Base-by-base conservation (phyloP, 1,284 basidiomycete genomes). In the Tylopilus orsonianus region DNA sequence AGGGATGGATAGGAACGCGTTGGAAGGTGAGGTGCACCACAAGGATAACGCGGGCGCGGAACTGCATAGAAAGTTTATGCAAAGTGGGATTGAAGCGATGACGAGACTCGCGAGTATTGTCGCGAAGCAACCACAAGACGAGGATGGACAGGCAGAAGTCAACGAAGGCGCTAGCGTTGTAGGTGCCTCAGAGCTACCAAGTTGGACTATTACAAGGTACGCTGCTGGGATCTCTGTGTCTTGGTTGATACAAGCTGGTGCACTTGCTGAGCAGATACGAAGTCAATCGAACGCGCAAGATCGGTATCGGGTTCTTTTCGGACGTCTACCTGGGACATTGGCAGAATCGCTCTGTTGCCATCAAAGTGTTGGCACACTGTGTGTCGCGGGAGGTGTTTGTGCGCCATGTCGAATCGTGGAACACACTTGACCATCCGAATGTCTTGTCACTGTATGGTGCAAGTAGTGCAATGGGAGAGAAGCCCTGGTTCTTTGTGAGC, bases 181-280 rank as follows among this genome's bases (percentile, higher is more conserved):
- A 16, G 42, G 14, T 20, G 41, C 48, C 37, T 54, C 66, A 14
- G 71, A 72, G 44, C 64, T 88, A 24, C 85, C 87, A 1, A 77
- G 72, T 53, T 88, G 86, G 86, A 87, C 85, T 2, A 88, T 88
- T 56, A 89, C 85, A 10, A 71, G 75, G 74, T 79, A 51, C 27
- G 43, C 37, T 2, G 1, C 2, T 8, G 8, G 27, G 6, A 8
- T n/a, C 5, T 18, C 29, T 30, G 26, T 2, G 23, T 3, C 24
- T 13, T 33, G 7, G 14, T 40, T 48, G 10, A 61, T 18, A 19
- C 13, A 20, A 3, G 13, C n/a, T 8, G 0, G 19, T 22, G 27
- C 7, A 5, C 3, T 13, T 33, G 38, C 18, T 6, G 33, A 16
- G 18, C 38, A 77, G 79, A 44, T 85, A 82, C 56, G 85, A 87